Evolutionary conservation across 2,329 filamentous ascomycete species (phyloP), one percentile per base, ranked within the genome.

Genomic region (Botrytis hyacinthi): DNA sequence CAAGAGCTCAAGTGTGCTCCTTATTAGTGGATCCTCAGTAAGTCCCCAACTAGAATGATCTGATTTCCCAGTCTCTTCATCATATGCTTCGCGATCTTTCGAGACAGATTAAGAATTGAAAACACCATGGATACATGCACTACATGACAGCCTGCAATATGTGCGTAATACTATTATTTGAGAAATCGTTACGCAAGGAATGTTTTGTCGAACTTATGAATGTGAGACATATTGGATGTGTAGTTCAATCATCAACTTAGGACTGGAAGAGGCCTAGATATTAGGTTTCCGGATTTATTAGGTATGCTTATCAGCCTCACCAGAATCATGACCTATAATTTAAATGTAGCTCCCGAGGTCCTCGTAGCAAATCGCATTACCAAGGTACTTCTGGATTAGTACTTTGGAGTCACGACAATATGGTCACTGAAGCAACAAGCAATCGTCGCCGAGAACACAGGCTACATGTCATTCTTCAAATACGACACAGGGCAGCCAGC

Each of bases 171-270:
- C n/a, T n/a, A 10, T 35, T 7, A 8, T 51, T 71, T 35, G 42
- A 63, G 42, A 63, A 22, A 37, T 44, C 8, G 29, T 37, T 71
- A 12, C n/a, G 51, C 35, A 40, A 62, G 40, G 57, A 63, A 22
- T 3, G 1, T 9, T 40, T 71, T 51, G 42, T 29, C 16, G 29
- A 71, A 51, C 63, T 71, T n/a, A 71, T 71, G 40, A 71, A 51
- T 32, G 29, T 44, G 69, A 20, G 69, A 22, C 42, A 22, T 14
- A 37, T 71, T 40, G 42, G 57, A 35, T 26, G n/a, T 10, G 3
- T 71, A 32, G 69, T n/a, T 46, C 35, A 71, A 62, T 18, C 57
- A 26, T 32, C 12, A 32, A 65, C 44, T 32, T 29, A 42, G 9
- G 29, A 71, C 44, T 54, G 18, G 35, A 51, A 44, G 20, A 63